Conservation (phyloP, 2,329 filamentous ascomycete species). For the Colletotrichum acutatum region DNA sequence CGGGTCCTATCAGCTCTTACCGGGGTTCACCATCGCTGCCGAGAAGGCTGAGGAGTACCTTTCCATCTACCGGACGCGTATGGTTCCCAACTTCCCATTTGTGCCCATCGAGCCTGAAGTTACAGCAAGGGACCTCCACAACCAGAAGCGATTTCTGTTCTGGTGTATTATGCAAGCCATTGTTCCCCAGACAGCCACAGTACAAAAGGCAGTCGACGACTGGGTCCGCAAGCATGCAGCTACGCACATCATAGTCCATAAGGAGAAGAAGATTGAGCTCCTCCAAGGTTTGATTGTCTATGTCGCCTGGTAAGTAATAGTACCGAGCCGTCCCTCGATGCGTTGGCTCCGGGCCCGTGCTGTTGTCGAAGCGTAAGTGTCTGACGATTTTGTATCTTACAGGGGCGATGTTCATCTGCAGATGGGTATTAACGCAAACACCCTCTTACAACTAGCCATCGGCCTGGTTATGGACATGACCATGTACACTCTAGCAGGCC, state of each 20-base stretch:
- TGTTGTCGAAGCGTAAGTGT: not conserved
- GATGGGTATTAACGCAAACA: conserved; percentile 49
- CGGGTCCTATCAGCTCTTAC: conserved; percentile 40
- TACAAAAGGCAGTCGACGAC: conserved; percentile 45
- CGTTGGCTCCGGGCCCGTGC: not conserved
- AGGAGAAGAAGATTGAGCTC: conserved; percentile 48
- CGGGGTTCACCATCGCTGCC: conserved; percentile 47
- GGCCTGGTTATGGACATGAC: conserved; percentile 52
- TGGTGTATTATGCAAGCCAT: conserved; percentile 49
- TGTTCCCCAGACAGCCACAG: conserved; percentile 43
- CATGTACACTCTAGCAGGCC: conserved; percentile 42
- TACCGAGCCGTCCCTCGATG: too few relatives aligned
- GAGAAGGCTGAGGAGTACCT: conserved; percentile 47
- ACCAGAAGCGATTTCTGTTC: conserved; percentile 48
- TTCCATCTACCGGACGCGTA: conserved; percentile 46
- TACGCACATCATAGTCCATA: conserved; percentile 48
- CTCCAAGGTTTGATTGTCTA: conserved; percentile 52
- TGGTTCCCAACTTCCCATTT: conserved; percentile 51
- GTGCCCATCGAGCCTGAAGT: conserved; percentile 43
- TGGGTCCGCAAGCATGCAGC: conserved; percentile 52
- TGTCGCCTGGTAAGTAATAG: conserved; percentile 48
- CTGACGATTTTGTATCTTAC: not conserved
- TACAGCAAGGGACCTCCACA: conserved; percentile 45
- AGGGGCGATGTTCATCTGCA: conserved; percentile 55
- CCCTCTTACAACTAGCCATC: conserved; percentile 51